phyloP scores from a whole-genome alignment of 805 yeast species.

The Cyberlindnera euphorbiiphila region DNA sequence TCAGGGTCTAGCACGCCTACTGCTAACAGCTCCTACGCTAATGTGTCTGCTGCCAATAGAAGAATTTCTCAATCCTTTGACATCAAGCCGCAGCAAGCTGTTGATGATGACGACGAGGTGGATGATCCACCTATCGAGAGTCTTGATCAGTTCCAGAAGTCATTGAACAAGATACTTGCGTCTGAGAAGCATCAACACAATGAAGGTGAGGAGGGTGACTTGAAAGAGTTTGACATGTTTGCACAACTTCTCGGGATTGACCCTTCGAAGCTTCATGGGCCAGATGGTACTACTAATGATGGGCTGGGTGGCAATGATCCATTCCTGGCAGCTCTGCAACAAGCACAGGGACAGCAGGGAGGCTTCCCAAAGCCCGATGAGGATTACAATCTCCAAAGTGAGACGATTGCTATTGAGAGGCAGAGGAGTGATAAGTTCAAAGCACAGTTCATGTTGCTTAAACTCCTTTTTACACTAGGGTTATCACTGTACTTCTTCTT shows the following conservation, averaged over 20 bases:
- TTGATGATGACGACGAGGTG: slow-evolving; percentile 9
- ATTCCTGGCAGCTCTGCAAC: slow-evolving; percentile 13
- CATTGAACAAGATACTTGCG: slow-evolving; percentile 19
- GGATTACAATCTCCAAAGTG: slow-evolving; percentile 9
- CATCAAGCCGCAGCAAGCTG: neutral
- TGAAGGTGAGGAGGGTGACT: neutral
- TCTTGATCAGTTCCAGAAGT: slow-evolving; percentile 22
- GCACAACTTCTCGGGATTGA: slow-evolving; percentile 9
- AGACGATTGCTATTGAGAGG: slow-evolving; percentile 15
- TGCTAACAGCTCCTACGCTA: neutral
- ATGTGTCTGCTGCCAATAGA: slow-evolving; percentile 4
- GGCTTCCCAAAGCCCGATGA: neutral
- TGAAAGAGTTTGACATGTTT: slow-evolving; percentile 9
- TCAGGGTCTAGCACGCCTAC: neutral
- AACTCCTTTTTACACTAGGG: slow-evolving; percentile 5
- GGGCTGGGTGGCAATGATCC: slow-evolving; percentile 11
- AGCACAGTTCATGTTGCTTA: slow-evolving; percentile 21
- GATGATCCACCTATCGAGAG: slow-evolving; percentile 9
- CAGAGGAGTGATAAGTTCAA: slow-evolving; percentile 22
- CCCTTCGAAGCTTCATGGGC: slow-evolving; percentile 1
- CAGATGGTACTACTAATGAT: neutral
- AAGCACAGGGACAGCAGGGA: too few species aligned
- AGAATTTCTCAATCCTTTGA: slow-evolving; percentile 21
- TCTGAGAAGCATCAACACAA: slow-evolving; percentile 9
- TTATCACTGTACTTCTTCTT: slow-evolving; percentile 15